Percentiles rank a stretch among this genome's conserved stretches.
Conservation (phyloP, 495 filamentous ascomycete species). For the Neohortaea acidophila region DNA sequence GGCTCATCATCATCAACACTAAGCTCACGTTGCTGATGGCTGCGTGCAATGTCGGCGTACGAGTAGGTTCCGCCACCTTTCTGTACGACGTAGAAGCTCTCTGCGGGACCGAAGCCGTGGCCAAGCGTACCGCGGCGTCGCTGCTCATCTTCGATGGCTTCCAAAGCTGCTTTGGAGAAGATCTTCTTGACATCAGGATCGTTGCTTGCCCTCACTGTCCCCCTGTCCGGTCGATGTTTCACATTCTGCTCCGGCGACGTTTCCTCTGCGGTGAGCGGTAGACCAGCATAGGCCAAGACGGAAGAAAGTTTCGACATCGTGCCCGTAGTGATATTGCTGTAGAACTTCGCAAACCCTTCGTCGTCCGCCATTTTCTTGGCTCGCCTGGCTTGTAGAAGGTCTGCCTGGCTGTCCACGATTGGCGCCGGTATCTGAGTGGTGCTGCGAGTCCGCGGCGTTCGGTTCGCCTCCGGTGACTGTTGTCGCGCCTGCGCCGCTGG, state of each 20-base stretch:
- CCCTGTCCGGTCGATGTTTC: conserved; percentile 1
- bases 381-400: background rate
- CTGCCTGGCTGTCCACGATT: conserved; percentile 14
- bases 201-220: conserved; percentile 22
- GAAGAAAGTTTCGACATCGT: conserved; percentile 74
- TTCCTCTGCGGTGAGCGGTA: conserved; percentile 54
- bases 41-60: conserved; percentile 73
- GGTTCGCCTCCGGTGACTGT: conserved; percentile 10
- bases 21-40: conserved; percentile 39
- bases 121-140: conserved; percentile 19
- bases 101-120: conserved; percentile 38
- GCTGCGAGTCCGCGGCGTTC: background rate
- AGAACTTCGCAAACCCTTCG: conserved; percentile 61
- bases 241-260: conserved; percentile 4
- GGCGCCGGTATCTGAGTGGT: conserved; percentile 9
- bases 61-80: conserved; percentile 74
- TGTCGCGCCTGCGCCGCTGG: conserved; percentile 10
- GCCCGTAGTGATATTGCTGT: conserved; percentile 61
- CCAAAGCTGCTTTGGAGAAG: conserved; percentile 67
- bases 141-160: conserved; percentile 42
- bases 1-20: conserved; percentile 45
- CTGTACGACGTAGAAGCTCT: conserved; percentile 92
- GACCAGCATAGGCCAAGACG: conserved; percentile 77
- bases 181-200: conserved; percentile 63
- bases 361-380: conserved; percentile 10